phyloP scores from a whole-genome alignment of 768 basidiomycete genomes.

The Suillus bovinus region DNA sequence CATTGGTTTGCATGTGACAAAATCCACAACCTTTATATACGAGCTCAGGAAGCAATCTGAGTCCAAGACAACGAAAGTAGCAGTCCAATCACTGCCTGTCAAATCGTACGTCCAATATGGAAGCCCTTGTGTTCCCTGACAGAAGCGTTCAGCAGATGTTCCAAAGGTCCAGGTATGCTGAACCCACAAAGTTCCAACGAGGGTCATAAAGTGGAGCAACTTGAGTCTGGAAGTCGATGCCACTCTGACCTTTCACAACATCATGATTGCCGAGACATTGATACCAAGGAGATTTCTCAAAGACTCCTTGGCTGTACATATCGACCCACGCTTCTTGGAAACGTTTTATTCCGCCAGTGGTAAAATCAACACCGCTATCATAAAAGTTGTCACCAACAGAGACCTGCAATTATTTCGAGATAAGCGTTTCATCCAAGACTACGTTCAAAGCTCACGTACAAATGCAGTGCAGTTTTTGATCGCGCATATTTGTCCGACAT shows the following conservation, averaged over 20 bases:
- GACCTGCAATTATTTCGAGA: not conserved
- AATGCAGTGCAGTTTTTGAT: constrained; percentile 3
- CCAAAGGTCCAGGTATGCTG: not conserved
- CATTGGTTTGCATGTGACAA: not conserved
- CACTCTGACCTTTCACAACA: constrained; percentile 4
- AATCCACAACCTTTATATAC: not conserved
- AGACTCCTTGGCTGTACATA: constrained; percentile 1
- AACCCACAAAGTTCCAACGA: constrained; percentile 2
- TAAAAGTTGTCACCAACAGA: constrained; percentile 3
- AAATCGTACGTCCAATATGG: constrained; percentile 5
- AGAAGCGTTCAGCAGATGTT: not conserved
- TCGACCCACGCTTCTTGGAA: constrained; percentile 3
- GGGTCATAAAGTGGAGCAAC: constrained; percentile 3
- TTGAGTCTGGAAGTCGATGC: constrained; percentile 5
- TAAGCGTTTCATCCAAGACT: no score
- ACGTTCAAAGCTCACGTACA: not conserved
- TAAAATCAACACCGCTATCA: constrained; percentile 2
- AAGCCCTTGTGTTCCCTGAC: constrained; percentile 2
- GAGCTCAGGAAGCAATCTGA: constrained; percentile 5
- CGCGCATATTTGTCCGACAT: constrained; percentile 1
- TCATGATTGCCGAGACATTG: constrained; percentile 4
- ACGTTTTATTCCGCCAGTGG: not conserved
- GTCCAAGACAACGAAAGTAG: constrained; percentile 5
- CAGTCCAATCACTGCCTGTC: not conserved
- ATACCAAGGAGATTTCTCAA: not conserved